Evolutionary conservation across 2,329 filamentous ascomycete genomes (phyloP).

Genomic region (Dactylella cylindrospora): DNA sequence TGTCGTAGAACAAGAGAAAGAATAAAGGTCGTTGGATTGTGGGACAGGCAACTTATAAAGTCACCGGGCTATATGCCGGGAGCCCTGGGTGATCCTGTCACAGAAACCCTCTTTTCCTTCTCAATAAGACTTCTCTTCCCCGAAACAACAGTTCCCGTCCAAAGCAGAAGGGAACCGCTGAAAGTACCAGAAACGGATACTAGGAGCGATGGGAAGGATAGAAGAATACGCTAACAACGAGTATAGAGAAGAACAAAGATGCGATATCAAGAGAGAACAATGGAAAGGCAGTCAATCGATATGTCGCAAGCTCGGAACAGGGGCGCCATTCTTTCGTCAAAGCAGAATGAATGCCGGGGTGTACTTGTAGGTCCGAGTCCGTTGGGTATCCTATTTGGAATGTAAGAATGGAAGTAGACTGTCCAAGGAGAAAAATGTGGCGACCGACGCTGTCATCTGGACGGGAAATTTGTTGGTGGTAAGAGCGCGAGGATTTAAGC

Average conservation of each 20-base stretch:
- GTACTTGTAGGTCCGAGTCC: slow-evolving; percentile 5
- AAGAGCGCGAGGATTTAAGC: too few relatives aligned
- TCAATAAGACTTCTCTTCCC: not conserved
- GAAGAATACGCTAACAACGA: not conserved
- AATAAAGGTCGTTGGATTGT: too few relatives aligned
- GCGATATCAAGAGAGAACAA: slow-evolving; percentile 40
- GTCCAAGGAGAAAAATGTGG: not conserved
- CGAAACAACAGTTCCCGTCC: not conserved
- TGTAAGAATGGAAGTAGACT: not conserved
- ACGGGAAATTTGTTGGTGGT: too few relatives aligned
- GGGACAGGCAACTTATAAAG: not conserved
- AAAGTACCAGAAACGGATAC: not conserved
- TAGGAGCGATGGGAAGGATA: not conserved
- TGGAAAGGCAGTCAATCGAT: slow-evolving; percentile 37
- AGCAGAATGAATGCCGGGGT: slow-evolving; percentile 23
- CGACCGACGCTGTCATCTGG: slow-evolving; percentile 16
- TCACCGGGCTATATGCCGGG: not conserved
- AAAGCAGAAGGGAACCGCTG: not conserved
- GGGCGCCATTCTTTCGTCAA: slow-evolving; percentile 43
- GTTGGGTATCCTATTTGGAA: not conserved
- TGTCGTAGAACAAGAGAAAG: not conserved
- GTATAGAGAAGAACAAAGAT: slow-evolving; percentile 11
- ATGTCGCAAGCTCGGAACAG: slow-evolving; percentile 41
- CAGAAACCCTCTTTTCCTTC: not conserved
- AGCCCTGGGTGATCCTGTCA: slow-evolving; percentile 7